Evolutionary conservation across 345 rosid genomes (phyloP), one percentile per base, ranked within the genome.

Genomic region (Pistacia atlantica): DNA sequence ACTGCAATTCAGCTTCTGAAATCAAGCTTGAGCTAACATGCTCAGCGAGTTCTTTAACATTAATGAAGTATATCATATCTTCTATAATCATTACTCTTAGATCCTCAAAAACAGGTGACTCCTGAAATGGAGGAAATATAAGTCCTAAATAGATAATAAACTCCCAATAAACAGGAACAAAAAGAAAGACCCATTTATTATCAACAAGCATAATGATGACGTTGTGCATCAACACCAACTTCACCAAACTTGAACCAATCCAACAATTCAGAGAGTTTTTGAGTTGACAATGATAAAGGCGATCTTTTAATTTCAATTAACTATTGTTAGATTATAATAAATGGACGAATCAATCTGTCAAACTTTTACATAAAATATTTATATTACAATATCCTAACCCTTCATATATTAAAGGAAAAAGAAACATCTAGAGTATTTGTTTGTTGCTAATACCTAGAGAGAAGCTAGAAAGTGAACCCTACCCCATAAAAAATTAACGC

Each of bases 51-150:
- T 76, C 92, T 83, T 77, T 86, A 20, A 77, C 78, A 70, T 93
- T 94, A 56, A 89, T 79, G 86, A 95, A 77, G 82, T 90, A 95
- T 79, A 95, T 90, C 97, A 95, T 95, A 67, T 93, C 99, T 35
- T 93, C 98, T 55, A 95, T 84, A 51, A 90, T 80, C 96, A 93
- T 90, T 57, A 93, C 89, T 77, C 78, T 95, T 59, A 95, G 80
- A 72, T 84, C 80, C 78, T 91, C 87, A 56, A 86, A 92, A 58
- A 78, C 51, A 38, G 80, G 73, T 31, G 92, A 84, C 62, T 83
- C 94, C 98, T 92, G 84, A 80, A 12, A 75, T 71, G 66, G 6
- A 48, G 42, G n/a, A 25, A 38, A 66, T 17, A 60, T 33, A 28
- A 1, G 49, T 62, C 12, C 33, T 33, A 11, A 55, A 63, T 33